Conservation (phyloP, 139 green algal genomes). For the Eudorina sp. region DNA sequence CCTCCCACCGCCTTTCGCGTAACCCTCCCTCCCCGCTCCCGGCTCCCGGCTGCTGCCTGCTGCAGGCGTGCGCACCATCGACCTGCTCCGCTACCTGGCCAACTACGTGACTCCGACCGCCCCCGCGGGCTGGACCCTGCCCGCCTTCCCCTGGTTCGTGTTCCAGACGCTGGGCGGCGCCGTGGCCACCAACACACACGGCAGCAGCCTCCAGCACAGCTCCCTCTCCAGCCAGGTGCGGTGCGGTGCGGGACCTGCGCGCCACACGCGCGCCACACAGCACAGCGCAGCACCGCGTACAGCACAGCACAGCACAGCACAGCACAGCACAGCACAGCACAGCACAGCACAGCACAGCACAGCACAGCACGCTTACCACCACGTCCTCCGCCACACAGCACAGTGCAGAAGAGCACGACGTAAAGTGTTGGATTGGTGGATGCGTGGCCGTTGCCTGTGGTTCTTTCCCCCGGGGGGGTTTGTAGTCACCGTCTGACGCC, state of each 20-base stretch:
- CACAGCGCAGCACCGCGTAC: too few relatives aligned
- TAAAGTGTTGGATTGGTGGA: too few relatives aligned
- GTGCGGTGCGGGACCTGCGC: conserved; percentile 48
- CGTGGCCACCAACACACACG: conserved; percentile 87
- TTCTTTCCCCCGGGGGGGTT: too few relatives aligned
- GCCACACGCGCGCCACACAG: neutral
- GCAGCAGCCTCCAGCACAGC: conserved; percentile 73
- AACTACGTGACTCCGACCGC: conserved; percentile 74
- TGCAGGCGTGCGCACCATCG: conserved; percentile 59
- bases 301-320: too few relatives aligned
- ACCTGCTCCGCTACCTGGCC: conserved; percentile 88
- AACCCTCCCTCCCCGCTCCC: neutral
- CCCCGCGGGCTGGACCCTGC: conserved; percentile 80
- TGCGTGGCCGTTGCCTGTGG: too few relatives aligned
- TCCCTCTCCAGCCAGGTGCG: conserved; percentile 80
- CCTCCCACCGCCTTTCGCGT: neutral
- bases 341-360: too few relatives aligned
- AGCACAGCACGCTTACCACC: too few relatives aligned
- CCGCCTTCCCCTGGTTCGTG: conserved; percentile 77
- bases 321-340: too few relatives aligned
- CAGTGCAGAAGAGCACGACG: too few relatives aligned
- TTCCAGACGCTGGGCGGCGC: conserved; percentile 90
- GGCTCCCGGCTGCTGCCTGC: neutral
- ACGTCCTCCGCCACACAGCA: too few relatives aligned
- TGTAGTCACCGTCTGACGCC: too few relatives aligned